These are phyloP conservation scores for Phialophora tarda DNA, from an alignment of 2,329 filamentous ascomycete genomes.

Conservation along the genomic window DNA sequence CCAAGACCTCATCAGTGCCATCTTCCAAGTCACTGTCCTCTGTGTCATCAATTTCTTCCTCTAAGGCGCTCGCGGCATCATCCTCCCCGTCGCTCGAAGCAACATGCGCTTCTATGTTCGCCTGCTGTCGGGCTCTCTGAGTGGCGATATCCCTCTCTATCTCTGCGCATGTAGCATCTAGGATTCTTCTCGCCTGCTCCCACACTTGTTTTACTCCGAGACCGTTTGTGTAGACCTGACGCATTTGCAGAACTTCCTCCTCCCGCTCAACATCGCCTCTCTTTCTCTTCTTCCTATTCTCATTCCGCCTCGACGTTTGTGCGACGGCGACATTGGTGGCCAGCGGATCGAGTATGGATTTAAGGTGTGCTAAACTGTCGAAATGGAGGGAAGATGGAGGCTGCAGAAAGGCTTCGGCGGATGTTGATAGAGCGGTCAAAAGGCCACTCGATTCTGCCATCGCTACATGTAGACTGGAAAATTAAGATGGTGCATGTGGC, in stretches of 20 bases:
- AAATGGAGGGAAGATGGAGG: conserved; percentile 70
- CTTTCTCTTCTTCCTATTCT: conserved; percentile 56
- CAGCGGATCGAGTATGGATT: conserved; percentile 77
- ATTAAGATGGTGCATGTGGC: not conserved
- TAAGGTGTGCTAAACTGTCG: conserved; percentile 75
- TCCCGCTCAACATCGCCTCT: conserved; percentile 48
- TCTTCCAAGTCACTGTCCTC: not conserved
- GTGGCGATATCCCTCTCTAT: conserved; percentile 40
- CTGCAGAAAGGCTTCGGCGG: conserved; percentile 77
- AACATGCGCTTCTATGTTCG: conserved; percentile 23
- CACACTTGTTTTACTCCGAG: conserved; percentile 90
- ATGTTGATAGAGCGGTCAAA: conserved; percentile 63
- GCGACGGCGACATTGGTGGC: conserved; percentile 74
- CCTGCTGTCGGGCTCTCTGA: conserved; percentile 46
- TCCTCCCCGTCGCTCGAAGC: conserved; percentile 23
- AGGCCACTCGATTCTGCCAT: conserved; percentile 42
- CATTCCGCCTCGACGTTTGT: conserved; percentile 73
- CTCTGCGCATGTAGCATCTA: conserved; percentile 52
- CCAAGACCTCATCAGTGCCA: conserved; percentile 25
- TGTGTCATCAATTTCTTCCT: conserved; percentile 19
- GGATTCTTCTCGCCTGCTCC: conserved; percentile 87
- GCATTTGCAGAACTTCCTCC: conserved; percentile 70
- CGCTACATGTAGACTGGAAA: not conserved
- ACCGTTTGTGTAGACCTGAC: conserved; percentile 82
- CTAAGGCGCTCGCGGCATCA: conserved; percentile 29